A percentile compares a stretch with the other conserved stretches of the same genome.
Evolutionary conservation across 2,329 filamentous ascomycete genomes (phyloP).

Genomic region (Escovopsis sp.): DNA sequence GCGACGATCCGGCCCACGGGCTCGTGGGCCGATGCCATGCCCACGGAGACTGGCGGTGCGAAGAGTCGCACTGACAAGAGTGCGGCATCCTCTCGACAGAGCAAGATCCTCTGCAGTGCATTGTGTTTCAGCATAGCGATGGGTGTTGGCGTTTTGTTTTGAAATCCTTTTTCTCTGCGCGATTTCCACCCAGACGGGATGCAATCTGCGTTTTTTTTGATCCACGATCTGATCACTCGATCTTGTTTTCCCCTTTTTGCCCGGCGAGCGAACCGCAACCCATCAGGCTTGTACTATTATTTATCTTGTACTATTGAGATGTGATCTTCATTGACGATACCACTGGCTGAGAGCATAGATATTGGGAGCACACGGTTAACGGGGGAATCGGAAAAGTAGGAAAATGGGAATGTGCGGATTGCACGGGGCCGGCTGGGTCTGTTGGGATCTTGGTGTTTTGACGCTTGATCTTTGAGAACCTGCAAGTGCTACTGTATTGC

Average conservation of each 20-base stretch:
- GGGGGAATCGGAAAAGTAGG: too few species aligned
- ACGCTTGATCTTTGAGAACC: too few species aligned
- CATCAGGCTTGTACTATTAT: not conserved
- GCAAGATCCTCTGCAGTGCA: slow-evolving; percentile 8
- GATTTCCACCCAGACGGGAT: not conserved
- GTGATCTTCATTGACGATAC: too few species aligned
- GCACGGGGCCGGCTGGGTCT: too few species aligned
- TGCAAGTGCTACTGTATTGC: too few species aligned
- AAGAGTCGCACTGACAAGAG: slow-evolving; percentile 12
- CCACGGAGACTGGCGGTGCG: slow-evolving; percentile 14
- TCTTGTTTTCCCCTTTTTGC: not conserved
- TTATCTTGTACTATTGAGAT: too few species aligned
- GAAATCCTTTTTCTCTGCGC: not conserved
- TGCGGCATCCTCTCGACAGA: slow-evolving; percentile 5
- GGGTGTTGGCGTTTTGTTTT: slow-evolving; percentile 21
- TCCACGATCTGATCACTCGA: not conserved
- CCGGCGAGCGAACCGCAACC: not conserved
- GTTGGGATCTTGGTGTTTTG: too few species aligned
- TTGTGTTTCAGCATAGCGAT: slow-evolving; percentile 22
- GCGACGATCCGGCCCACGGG: slow-evolving; percentile 24
- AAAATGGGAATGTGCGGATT: too few species aligned
- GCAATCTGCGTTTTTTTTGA: too few species aligned
- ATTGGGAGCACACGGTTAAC: too few species aligned
- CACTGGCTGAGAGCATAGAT: too few species aligned
- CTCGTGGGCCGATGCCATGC: slow-evolving; percentile 10